Evolutionary conservation across 257 asterid genomes (phyloP).

Genomic region (Asclepias syriaca): DNA sequence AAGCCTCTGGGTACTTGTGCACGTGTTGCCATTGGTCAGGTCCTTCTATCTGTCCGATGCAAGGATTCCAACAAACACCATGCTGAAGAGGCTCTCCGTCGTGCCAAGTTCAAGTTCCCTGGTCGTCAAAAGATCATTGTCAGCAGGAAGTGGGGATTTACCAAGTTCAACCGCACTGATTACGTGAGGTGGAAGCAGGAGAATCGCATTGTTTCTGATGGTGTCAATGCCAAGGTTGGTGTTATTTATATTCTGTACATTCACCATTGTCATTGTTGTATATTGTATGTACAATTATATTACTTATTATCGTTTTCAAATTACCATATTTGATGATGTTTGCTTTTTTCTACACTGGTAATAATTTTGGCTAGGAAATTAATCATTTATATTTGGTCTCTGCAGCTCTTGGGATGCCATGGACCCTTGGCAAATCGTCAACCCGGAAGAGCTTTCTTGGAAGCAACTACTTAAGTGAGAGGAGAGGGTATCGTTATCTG

Average conservation of each 20-base stretch:
- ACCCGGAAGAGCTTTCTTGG: constrained; percentile 40
- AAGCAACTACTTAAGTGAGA: constrained; percentile 20
- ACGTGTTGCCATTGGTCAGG: constrained; percentile 90
- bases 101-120: constrained; percentile 92
- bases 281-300: background rate
- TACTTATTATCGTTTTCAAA: background rate
- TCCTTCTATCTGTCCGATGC: constrained; percentile 84
- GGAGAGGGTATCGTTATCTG: constrained; percentile 32
- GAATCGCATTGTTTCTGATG: constrained; percentile 54
- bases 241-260: background rate
- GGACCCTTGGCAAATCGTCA: constrained; percentile 38
- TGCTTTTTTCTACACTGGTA: background rate
- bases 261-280: no score
- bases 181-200: constrained; percentile 67
- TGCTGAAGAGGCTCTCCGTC: constrained; percentile 86
- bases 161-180: constrained; percentile 57
- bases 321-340: background rate
- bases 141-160: constrained; percentile 92
- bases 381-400: background rate
- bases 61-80: constrained; percentile 62
- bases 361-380: background rate
- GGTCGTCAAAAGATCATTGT: constrained; percentile 91
- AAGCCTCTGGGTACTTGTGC: constrained; percentile 89
- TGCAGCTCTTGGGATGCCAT: constrained; percentile 44
- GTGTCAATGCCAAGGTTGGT: constrained; percentile 80